A percentile compares a stretch with the other conserved stretches of the same genome.
Evolutionary conservation across 495 filamentous ascomycete species (phyloP).

Genomic region (Penicillium diatomitis): DNA sequence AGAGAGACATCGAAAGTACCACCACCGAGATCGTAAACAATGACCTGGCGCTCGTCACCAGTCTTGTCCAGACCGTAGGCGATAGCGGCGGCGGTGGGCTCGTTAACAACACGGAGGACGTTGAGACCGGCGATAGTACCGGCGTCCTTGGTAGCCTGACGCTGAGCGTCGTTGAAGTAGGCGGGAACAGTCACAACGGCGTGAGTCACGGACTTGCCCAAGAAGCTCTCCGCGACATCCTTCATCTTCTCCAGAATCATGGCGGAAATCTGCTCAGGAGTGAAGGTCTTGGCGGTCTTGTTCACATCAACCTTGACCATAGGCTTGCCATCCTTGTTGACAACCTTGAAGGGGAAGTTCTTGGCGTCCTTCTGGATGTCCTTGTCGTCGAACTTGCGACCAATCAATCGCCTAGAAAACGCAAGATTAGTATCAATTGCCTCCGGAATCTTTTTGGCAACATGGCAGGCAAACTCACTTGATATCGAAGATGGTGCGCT

Average conservation of each 20-base stretch:
- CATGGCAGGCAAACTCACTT: constrained; percentile 52
- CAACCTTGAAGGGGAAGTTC: constrained; percentile 85
- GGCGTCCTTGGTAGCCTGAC: constrained; percentile 96
- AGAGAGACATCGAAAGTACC: constrained; percentile 99
- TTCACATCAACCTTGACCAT: constrained; percentile 68
- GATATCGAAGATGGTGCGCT: constrained; percentile 82
- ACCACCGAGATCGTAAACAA: constrained; percentile 98
- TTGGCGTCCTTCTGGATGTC: constrained; percentile 78
- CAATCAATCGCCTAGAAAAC: constrained; percentile 65
- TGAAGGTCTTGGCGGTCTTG: constrained; percentile 66
- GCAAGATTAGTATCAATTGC: constrained; percentile 12
- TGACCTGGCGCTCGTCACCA: constrained; percentile 79
- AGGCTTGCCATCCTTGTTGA: constrained; percentile 75
- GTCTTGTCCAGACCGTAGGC: constrained; percentile 92
- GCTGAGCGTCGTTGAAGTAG: constrained; percentile 97
- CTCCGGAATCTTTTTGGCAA: background rate
- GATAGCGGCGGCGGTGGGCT: constrained; percentile 91
- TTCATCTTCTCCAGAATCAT: constrained; percentile 89
- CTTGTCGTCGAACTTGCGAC: constrained; percentile 80
- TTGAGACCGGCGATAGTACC: constrained; percentile 93
- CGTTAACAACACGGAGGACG: constrained; percentile 93
- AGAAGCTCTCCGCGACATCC: constrained; percentile 82
- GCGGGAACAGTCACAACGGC: constrained; percentile 94
- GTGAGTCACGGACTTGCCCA: constrained; percentile 86
- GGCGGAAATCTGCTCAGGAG: constrained; percentile 75